Conservation (phyloP, 2,329 filamentous ascomycete genomes). For the Gremmenia infestans region DNA sequence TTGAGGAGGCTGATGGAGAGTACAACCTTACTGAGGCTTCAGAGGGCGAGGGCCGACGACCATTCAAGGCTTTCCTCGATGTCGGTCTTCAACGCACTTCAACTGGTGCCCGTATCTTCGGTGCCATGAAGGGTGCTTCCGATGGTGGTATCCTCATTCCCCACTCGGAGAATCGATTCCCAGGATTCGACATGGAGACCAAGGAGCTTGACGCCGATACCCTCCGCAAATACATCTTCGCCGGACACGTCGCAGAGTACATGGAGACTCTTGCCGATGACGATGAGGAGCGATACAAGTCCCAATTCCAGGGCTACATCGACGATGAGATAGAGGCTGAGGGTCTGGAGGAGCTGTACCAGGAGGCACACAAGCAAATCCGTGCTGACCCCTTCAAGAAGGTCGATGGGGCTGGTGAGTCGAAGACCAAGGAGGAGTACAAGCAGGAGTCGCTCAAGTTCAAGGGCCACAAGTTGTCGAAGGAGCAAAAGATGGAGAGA, state of each 20-base stretch:
- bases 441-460: slow-evolving; percentile 93
- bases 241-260: slow-evolving; percentile 98
- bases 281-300: slow-evolving; percentile 99
- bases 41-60: slow-evolving; percentile 91
- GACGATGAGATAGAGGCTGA: slow-evolving; percentile 96
- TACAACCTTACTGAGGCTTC: slow-evolving; percentile 91
- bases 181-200: slow-evolving; percentile 92
- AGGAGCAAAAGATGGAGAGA: slow-evolving; percentile 75
- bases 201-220: slow-evolving; percentile 97
- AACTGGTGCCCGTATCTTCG: slow-evolving; percentile 97
- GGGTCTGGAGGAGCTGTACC: slow-evolving; percentile 93
- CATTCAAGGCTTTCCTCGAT: slow-evolving; percentile 99
- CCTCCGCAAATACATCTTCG: slow-evolving; percentile 99
- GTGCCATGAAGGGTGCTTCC: slow-evolving; percentile 98
- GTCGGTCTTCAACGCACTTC: slow-evolving; percentile 96
- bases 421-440: slow-evolving; percentile 98
- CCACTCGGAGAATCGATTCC: slow-evolving; percentile 99
- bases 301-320: slow-evolving; percentile 96
- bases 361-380: slow-evolving; percentile 92
- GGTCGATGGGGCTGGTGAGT: slow-evolving; percentile 64
- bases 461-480: slow-evolving; percentile 70
- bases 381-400: slow-evolving; percentile 98
- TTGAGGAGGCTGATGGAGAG: slow-evolving; percentile 96
- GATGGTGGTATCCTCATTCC: slow-evolving; percentile 96
- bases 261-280: slow-evolving; percentile 99